Conservation (phyloP, 352 stramenopile genomes). For the Pseudoperonospora humuli region DNA sequence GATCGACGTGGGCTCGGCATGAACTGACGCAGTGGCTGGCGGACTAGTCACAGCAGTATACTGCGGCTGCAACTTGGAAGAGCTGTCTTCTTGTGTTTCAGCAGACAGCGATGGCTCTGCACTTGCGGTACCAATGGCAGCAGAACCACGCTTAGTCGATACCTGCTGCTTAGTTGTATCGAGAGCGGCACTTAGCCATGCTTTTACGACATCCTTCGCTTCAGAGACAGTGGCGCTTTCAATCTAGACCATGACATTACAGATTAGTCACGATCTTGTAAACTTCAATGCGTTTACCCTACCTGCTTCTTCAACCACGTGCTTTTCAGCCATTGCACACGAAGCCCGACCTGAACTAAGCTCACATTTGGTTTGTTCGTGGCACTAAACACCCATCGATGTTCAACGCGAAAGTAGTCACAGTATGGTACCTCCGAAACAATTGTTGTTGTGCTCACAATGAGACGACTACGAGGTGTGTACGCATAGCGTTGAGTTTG, state of each 20-base stretch:
- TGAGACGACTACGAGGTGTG: constrained; percentile 30
- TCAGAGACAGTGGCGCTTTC: constrained; percentile 71
- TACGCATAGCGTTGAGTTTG: constrained; percentile 68
- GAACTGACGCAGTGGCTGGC: neutral
- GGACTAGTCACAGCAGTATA: neutral
- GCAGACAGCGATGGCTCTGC: neutral
- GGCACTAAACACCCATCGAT: constrained; percentile 76
- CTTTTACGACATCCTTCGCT: constrained; percentile 45
- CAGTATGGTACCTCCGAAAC: constrained; percentile 79
- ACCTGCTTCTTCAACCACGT: constrained; percentile 87
- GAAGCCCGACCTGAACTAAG: constrained; percentile 54
- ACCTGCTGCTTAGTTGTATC: constrained; percentile 9
- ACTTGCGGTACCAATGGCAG: neutral
- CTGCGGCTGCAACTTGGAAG: neutral
- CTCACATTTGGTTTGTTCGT: constrained; percentile 32
- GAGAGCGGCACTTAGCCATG: constrained; percentile 43
- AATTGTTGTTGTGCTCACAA: constrained; percentile 63
- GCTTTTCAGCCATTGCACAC: constrained; percentile 71
- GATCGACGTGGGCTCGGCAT: neutral
- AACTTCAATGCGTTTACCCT: neutral
- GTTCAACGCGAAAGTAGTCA: constrained; percentile 84
- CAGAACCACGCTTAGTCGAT: neutral
- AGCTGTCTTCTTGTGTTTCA: neutral
- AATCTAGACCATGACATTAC: constrained; percentile 35
- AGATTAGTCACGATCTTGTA: neutral